Evolutionary conservation across 2,329 filamentous ascomycete species (phyloP).

Genomic region (Neonectria magnoliae): DNA sequence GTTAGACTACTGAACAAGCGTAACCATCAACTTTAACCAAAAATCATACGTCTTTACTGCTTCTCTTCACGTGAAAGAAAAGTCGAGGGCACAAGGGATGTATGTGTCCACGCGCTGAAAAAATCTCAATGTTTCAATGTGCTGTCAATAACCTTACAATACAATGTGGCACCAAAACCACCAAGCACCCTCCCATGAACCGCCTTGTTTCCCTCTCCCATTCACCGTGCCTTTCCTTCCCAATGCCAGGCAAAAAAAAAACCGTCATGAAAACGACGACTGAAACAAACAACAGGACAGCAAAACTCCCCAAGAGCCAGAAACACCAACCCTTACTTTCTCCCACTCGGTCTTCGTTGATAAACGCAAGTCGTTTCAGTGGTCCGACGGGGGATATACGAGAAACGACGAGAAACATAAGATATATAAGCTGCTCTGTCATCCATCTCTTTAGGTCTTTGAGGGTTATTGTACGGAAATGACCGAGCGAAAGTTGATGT

Average conservation of each 20-base stretch:
- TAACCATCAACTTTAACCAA: background rate
- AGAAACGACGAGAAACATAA: background rate
- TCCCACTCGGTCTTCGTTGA: background rate
- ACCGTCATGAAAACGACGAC: background rate
- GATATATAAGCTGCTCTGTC: background rate
- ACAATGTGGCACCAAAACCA: conserved; percentile 37
- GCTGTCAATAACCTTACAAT: conserved; percentile 39
- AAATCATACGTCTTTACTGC: background rate
- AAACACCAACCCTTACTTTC: background rate
- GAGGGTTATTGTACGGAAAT: background rate
- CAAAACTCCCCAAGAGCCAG: background rate
- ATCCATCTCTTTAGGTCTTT: background rate
- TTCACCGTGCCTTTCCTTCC: conserved; percentile 23
- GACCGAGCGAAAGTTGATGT: background rate
- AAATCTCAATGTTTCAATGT: conserved; percentile 30
- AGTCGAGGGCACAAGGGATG: background rate
- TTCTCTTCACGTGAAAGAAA: background rate
- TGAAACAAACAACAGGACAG: background rate
- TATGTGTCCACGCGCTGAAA: background rate
- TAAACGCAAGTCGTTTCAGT: background rate
- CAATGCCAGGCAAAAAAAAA: conserved; percentile 20
- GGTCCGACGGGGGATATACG: background rate
- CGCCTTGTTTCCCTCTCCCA: conserved; percentile 22
- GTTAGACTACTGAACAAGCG: background rate
- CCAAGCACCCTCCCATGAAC: conserved; percentile 18